phyloP scores from a whole-genome alignment of 2,329 filamentous ascomycete genomes.

The Conoideocrella luteorostrata region DNA sequence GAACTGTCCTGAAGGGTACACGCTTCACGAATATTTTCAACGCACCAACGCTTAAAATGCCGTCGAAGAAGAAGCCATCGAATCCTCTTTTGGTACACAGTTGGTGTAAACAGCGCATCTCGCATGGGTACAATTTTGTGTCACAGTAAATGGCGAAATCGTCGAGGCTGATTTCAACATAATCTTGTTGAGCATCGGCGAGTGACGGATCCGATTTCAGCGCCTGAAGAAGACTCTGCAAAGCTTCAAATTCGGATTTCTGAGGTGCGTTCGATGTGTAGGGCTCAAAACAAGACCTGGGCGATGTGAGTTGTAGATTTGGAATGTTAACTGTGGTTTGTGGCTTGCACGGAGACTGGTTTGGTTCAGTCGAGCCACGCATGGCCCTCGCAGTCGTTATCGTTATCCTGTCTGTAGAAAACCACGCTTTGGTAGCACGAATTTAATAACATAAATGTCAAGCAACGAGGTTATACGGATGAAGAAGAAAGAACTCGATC shows the following conservation, averaged over 20 bases:
- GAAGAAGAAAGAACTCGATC: too few species aligned
- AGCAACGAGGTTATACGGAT: too few species aligned
- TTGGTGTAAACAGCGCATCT: conserved; percentile 50
- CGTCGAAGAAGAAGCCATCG: conserved; percentile 50
- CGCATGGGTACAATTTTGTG: conserved; percentile 27
- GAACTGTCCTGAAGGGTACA: conserved; percentile 51
- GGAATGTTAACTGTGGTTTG: conserved; percentile 1
- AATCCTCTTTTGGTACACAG: conserved; percentile 33
- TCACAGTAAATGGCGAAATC: conserved; percentile 53
- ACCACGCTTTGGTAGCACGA: too few species aligned
- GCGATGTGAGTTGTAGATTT: not conserved
- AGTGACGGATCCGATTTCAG: not conserved
- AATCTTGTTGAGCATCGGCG: conserved; percentile 13
- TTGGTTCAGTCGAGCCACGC: too few species aligned
- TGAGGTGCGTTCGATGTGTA: not conserved
- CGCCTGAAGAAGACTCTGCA: conserved; percentile 8
- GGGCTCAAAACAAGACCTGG: conserved; percentile 2
- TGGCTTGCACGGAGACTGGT: too few species aligned
- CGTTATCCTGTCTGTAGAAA: too few species aligned
- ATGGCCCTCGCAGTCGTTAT: too few species aligned
- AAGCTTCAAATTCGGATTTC: conserved; percentile 1
- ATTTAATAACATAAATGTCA: too few species aligned
- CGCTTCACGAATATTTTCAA: conserved; percentile 43
- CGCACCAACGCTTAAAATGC: conserved; percentile 43
- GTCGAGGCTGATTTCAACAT: conserved; percentile 46